These are phyloP conservation scores for Citrus unshiu DNA, from an alignment of 345 rosid genomes.

Conservation along the genomic window DNA sequence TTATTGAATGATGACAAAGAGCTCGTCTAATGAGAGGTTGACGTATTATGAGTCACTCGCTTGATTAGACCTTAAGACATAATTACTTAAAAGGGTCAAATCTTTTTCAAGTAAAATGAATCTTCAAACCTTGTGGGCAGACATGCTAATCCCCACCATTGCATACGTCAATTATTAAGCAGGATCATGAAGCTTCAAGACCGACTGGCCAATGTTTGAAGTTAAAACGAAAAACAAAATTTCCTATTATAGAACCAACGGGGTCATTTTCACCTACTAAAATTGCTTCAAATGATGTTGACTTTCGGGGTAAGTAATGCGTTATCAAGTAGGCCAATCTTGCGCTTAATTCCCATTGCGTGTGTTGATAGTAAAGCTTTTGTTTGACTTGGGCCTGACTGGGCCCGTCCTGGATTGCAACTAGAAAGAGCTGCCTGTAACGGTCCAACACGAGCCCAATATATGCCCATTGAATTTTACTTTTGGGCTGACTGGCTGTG, in stretches of 20 bases:
- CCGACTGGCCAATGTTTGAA: background rate
- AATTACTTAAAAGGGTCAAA: background rate
- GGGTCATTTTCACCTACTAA: background rate
- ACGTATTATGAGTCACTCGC: no score
- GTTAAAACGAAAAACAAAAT: background rate
- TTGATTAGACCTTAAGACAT: background rate
- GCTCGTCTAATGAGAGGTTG: no score
- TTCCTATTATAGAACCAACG: background rate
- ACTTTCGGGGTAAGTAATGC: background rate
- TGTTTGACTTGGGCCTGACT: no score
- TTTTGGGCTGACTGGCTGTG: background rate
- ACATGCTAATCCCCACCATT: background rate
- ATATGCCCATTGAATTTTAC: background rate
- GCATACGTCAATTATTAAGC: background rate
- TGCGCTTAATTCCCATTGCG: background rate
- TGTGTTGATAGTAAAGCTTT: no score
- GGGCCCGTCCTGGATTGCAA: background rate
- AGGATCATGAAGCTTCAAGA: conserved; percentile 3
- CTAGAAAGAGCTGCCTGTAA: no score
- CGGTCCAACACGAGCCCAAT: background rate
- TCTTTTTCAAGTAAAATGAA: background rate
- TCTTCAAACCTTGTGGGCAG: background rate
- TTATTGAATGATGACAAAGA: no score
- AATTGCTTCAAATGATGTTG: background rate
- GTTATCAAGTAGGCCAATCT: background rate